Base-by-base conservation (phyloP, 139 green algal genomes). In the Prasinococcaceae sp. region DNA sequence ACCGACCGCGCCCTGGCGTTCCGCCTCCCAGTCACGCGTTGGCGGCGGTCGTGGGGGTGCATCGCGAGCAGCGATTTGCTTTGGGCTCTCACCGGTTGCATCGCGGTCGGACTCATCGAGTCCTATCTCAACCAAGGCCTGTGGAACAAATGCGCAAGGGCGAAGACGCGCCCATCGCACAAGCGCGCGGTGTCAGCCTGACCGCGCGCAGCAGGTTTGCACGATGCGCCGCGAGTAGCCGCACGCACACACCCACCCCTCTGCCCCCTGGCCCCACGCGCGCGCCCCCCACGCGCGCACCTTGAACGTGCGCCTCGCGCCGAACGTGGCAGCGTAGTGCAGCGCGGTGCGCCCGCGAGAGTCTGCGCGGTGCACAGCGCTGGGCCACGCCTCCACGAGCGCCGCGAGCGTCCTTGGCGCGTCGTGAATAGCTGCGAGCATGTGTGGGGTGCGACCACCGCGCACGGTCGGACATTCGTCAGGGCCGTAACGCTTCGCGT, bases 361-460 rank as follows among this genome's bases (percentile, higher is more conserved):
- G 14, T 58, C 50, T 43, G 10, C 9, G 17, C 32, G 37, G 8
- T 57, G 33, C 50, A 57, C 33, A 12, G 32, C 14, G 30, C 26
- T 28, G 22, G 50, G 50, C 8, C 27, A 57, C 32, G 9, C 20
- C 10, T 52, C 20, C 30, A 52, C 24, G 33, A 58, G 8, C 37
- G 16, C 12, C 10, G 16, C 22, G 10, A 30, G 24, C 6, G 22
- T 22, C 20, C 54, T 26, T 26, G 10, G 8, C 50, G 22, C 20
- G 14, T 58, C 29, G 20, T 58, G 50, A 22, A 58, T 51, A n/a
- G 32, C 50, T n/a, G 50, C 50, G 14, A 58, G 23, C 50, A 58
- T 58, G 8, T 52, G 50, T 23, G 50, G 30, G 16, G 50, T 58
- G 32, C 50, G 30, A 6, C 9, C 8, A 16, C 14, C 27, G 36